Evolutionary conservation across 2,329 filamentous ascomycete species (phyloP), one percentile per base, ranked within the genome.

Genomic region (Paecilomyces sp.): DNA sequence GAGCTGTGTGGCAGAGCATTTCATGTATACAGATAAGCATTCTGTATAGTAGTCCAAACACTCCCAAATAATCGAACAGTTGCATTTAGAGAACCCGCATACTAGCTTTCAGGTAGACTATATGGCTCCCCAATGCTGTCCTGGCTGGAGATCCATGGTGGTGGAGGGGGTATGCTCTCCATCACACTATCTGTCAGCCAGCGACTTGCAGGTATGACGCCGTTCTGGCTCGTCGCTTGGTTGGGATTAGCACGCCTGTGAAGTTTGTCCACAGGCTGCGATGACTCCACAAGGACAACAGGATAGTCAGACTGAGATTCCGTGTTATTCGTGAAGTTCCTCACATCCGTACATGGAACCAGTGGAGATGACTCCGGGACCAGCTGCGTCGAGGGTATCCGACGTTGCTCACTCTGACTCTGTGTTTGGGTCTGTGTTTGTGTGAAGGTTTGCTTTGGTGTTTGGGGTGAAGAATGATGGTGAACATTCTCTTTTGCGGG

Each of bases 151-250:
- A 70, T 68, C 69, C 74, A 75, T 18, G 74, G 70, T 3, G 67
- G 67, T 3, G 75, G 75, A n/a, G 74, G 58, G 6, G 75, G 73
- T 55, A 77, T 66, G 61, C 75, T 78, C 57, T 78, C 75, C 75
- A 78, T 76, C 18, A 78, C 67, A 60, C 74, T 77, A 1, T 75
- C 75, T 0, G 75, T 74, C 28, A 78, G 62, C 52, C 76, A 66
- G 51, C 77, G 73, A 55, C 72, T 74, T 3, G 67, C 65, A 11
- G 70, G 70, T 6, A 77, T 54, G 2, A 75, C 58, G 1, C 62
- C 65, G 18, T 53, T 58, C 31, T 61, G 65, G 41, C 41, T 47
- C 7, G 41, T 22, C n/a, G 3, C 7, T 7, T 47, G 41, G 41
- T 22, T 47, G 3, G 41, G 18, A 47, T 18, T 18, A 8, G 41